Base-by-base conservation (phyloP, 2,329 filamentous ascomycete genomes). In the Cercospora sp. region DNA sequence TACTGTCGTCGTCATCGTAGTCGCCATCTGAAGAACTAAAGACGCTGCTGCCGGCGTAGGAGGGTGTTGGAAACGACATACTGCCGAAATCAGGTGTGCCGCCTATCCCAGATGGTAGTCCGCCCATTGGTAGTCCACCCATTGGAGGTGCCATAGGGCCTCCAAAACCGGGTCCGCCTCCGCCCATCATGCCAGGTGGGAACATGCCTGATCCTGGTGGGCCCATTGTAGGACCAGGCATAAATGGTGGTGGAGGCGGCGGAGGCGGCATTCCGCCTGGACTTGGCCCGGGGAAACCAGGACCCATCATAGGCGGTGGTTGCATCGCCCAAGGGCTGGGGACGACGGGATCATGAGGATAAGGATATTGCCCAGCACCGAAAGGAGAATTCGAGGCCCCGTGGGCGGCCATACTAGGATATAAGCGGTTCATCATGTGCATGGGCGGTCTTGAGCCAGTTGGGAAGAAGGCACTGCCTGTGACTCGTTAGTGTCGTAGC, bases 391-490 rank as follows among this genome's bases (percentile, higher is more conserved):
- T 42, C 18, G 42, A 30, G 39, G 70, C 59, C 3, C 67, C 64
- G 18, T 66, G 64, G 12, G 30, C 36, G 13, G 59, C 69, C 67
- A 70, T 69, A 23, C 62, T 62, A 18, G 48, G 57, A 18, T 42
- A 31, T 8, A 72, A 61, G 57, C 68, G 66, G 59, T 73, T 73
- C 65, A 73, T 71, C 39, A 69, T 63, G 48, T 73, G 71, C 16
- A 68, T 63, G n/a, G 68, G 70, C 10, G 53, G 36, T 42, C 36
- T 20, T 18, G 69, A 64, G 5, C 66, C 70, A 18, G 42, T 63
- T 13, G 70, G 63, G 23, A 61, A 65, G 23, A 66, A 65, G 10
- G 68, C 69, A 10, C 67, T 60, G 16, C 70, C 70, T 72, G 33
- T 12, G 20, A 60, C 20, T 51, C 9, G 10, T 53, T 51, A 53